phyloP scores from a whole-genome alignment of 2,329 filamentous ascomycete species.

The Colletotrichum ledebouriae region DNA sequence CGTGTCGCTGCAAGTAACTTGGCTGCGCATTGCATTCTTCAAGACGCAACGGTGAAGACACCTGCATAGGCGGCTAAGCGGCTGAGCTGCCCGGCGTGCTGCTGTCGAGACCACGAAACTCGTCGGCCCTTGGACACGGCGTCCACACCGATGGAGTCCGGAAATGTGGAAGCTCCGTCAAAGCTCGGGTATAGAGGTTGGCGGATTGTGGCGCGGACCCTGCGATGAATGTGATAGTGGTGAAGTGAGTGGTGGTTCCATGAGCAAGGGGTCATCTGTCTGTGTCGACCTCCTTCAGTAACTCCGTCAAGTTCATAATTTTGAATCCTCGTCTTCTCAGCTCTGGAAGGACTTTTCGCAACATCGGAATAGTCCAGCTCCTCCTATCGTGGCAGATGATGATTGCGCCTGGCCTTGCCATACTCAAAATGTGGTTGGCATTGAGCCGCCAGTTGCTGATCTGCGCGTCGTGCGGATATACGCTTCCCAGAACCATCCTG shows the following conservation, averaged over 20 bases:
- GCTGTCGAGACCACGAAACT: conserved; percentile 2
- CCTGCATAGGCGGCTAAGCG: neutral
- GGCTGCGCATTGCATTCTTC: conserved; percentile 18
- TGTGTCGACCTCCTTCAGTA: conserved; percentile 62
- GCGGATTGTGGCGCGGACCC: neutral
- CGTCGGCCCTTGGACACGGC: neutral
- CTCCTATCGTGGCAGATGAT: conserved; percentile 90
- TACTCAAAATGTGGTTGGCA: conserved; percentile 83
- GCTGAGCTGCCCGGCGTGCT: conserved; percentile 5
- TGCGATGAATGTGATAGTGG: neutral
- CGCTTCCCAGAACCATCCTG: conserved; percentile 81
- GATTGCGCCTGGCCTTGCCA: conserved; percentile 81
- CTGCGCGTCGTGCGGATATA: conserved; percentile 95
- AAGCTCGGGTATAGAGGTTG: neutral
- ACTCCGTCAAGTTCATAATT: conserved; percentile 77
- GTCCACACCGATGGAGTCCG: conserved; percentile 12
- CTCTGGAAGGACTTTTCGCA: conserved; percentile 79
- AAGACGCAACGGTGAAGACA: conserved; percentile 2
- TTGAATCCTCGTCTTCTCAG: conserved; percentile 77
- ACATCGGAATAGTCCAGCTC: conserved; percentile 86
- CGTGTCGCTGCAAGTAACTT: conserved; percentile 14
- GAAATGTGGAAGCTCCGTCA: neutral
- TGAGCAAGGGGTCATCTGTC: conserved; percentile 28
- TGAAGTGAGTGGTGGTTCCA: neutral
- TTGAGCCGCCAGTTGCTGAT: conserved; percentile 78